Base-by-base conservation (phyloP, 106 monocot genomes). In the Dendrobium catenatum region DNA sequence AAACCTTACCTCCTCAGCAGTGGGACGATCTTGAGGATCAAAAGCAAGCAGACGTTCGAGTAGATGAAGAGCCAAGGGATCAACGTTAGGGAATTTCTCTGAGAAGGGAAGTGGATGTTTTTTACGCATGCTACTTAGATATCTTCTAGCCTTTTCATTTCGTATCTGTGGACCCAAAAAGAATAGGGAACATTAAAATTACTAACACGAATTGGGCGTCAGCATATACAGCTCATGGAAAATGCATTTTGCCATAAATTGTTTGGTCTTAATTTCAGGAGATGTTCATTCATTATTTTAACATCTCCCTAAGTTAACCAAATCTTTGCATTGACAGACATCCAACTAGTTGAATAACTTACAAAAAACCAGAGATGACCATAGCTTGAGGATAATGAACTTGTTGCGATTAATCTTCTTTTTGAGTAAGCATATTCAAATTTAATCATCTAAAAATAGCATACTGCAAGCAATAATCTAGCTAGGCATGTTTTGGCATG, bases 1-100 rank as follows among this genome's bases (percentile, higher is more conserved):
- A 59, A 47, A 75, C 54, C n/a, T 79, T 86, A 89, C 88, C 88
- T 89, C 89, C 77, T 86, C 92, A 79, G 92, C 89, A 79, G 78
- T 88, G 82, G 88, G 92, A 16, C 92, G 87, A 83, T 89, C 83
- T 85, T 92, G 88, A 76, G 86, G 86, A 84, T 92, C 89, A 89
- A 92, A 92, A 55, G 92, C 89, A 76, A 90, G 88, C 70, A 92
- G 75, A 2, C 88, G 83, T 75, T 90, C 83, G 19, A 92, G 88
- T 68, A 92, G 76, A 43, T 72, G 33, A 42, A 92, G 80, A 83
- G 90, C 92, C 81, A 85, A 79, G n/a, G 88, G 89, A 85, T 92
- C 92, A 41, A 77, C 81, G 73, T 81, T 58, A 73, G 83, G 86
- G 72, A 92, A 89, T 77, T 89, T 92, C 15, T 92, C 86, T 3